Evolutionary conservation across 306 rosid species (phyloP).

Genomic region (Medicago ruthenica): DNA sequence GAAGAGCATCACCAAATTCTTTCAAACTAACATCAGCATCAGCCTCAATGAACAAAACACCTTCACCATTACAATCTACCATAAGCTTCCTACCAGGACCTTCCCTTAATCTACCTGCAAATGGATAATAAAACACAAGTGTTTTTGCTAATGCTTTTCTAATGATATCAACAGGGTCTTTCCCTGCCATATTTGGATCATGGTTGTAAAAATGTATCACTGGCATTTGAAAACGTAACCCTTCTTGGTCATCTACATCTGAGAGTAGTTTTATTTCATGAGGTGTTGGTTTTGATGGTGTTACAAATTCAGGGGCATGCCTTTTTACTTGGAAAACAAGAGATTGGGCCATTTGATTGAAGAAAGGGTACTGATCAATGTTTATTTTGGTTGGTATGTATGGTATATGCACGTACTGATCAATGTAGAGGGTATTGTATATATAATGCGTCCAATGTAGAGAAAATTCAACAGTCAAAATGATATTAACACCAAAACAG

Average conservation of each 20-base stretch:
- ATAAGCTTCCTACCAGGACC: not conserved
- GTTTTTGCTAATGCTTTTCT: not conserved
- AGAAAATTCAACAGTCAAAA: too few species aligned
- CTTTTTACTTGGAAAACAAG: not conserved
- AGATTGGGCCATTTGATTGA: conserved; percentile 13
- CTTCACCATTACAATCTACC: not conserved
- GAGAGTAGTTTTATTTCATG: not conserved
- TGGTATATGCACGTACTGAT: too few species aligned
- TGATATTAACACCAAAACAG: too few species aligned
- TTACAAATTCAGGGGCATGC: not conserved
- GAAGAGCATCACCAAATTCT: not conserved
- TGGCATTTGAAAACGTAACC: not conserved
- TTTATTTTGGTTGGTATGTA: too few species aligned
- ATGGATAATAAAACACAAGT: not conserved
- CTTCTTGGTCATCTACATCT: not conserved
- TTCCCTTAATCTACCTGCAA: not conserved
- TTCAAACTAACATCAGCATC: not conserved
- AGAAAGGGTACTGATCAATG: too few species aligned
- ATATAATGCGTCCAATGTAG: too few species aligned
- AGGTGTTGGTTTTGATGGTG: not conserved
- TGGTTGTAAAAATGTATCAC: not conserved
- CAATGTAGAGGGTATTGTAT: too few species aligned
- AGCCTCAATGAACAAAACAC: not conserved
- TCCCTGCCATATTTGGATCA: not conserved
- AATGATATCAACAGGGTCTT: not conserved